Evolutionary conservation across 371 early-diverging fungal genomes (phyloP).

Genomic region (Mucor mucedo): DNA sequence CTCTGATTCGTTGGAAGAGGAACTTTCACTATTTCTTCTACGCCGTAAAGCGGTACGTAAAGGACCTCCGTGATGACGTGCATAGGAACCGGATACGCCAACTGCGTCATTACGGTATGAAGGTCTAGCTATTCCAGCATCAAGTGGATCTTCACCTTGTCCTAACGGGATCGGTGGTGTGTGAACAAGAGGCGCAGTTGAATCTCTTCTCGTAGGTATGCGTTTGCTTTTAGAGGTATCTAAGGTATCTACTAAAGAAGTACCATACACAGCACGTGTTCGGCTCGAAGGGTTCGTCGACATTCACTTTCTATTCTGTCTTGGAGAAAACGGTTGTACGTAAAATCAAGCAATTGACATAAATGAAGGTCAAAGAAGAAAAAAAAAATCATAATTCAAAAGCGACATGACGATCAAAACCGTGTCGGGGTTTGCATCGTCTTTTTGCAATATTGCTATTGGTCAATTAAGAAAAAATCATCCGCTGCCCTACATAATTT

Average conservation of each 20-base stretch:
- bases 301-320: constrained; percentile 29
- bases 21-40: constrained; percentile 31
- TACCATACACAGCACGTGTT: constrained; percentile 46
- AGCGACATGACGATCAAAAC: background rate
- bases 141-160: constrained; percentile 7
- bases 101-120: background rate
- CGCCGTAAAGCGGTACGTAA: constrained; percentile 19
- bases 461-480: no score
- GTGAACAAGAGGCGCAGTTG: constrained; percentile 54
- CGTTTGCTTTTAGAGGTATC: constrained; percentile 4
- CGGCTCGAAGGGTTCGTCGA: constrained; percentile 46
- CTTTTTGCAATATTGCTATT: no score
- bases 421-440: no score
- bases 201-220: constrained; percentile 35
- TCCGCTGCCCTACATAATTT: no score
- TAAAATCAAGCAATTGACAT: constrained; percentile 20
- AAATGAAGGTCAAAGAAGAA: constrained; percentile 9
- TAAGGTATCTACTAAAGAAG: constrained; percentile 32
- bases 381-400: constrained; percentile 3
- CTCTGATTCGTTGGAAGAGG: background rate
- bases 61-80: constrained; percentile 20
- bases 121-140: constrained; percentile 10
- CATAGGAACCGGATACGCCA: constrained; percentile 6
- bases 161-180: constrained; percentile 32
- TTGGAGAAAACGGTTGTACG: constrained; percentile 9